phyloP scores from a whole-genome alignment of 352 stramenopile species.

The Pythium apleroticum region DNA sequence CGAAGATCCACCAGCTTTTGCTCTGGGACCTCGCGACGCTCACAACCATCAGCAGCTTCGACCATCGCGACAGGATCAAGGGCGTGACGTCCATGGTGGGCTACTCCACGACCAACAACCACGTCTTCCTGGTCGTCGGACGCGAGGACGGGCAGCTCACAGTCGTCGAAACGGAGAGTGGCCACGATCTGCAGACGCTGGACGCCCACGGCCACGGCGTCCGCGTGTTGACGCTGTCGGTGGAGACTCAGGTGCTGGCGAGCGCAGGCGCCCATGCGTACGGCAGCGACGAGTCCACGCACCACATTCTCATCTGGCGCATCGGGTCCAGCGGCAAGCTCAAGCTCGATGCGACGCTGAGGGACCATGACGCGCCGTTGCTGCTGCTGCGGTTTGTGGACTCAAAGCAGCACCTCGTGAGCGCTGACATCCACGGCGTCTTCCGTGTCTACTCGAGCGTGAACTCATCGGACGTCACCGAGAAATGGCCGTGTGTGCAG shows the following conservation, averaged over 20 bases:
- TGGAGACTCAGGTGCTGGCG: slow-evolving; percentile 47
- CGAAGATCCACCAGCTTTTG: slow-evolving; percentile 55
- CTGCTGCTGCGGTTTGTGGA: slow-evolving; percentile 45
- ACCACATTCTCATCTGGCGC: slow-evolving; percentile 45
- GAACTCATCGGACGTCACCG: background rate
- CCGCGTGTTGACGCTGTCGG: slow-evolving; percentile 48
- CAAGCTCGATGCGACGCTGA: slow-evolving; percentile 17
- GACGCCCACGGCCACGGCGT: slow-evolving; percentile 65
- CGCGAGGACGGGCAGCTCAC: slow-evolving; percentile 56
- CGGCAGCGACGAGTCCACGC: slow-evolving; percentile 55
- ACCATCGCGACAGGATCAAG: slow-evolving; percentile 46
- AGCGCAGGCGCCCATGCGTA: slow-evolving; percentile 63
- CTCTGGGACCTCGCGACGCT: slow-evolving; percentile 46
- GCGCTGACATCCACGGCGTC: slow-evolving; percentile 52
- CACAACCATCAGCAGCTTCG: slow-evolving; percentile 22
- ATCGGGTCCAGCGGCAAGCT: slow-evolving; percentile 16
- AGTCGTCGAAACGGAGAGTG: slow-evolving; percentile 53
- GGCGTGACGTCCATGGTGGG: slow-evolving; percentile 45
- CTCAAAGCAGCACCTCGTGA: slow-evolving; percentile 57
- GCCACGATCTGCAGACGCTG: slow-evolving; percentile 42
- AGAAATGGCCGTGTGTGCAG: slow-evolving; percentile 24
- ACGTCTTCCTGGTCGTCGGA: slow-evolving; percentile 49
- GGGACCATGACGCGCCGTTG: slow-evolving; percentile 29
- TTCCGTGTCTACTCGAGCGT: slow-evolving; percentile 14
- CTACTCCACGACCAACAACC: slow-evolving; percentile 49